Base-by-base conservation (phyloP, 441 rosid species). In the Biscutella laevigata region DNA sequence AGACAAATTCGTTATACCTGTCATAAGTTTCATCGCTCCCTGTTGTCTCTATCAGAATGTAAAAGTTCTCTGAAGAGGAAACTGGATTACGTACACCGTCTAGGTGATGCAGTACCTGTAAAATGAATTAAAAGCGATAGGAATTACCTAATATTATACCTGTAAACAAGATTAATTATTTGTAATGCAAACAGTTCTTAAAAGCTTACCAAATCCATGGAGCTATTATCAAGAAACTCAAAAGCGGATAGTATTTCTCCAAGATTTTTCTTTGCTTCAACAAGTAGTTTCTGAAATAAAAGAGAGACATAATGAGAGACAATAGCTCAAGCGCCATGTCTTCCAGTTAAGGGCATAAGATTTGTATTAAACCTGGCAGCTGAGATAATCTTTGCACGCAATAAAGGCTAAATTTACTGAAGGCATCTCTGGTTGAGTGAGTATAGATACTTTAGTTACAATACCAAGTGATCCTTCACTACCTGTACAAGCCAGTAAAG, bases 401-500 rank as follows among this genome's bases (percentile, higher is more conserved):
- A 91, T 80, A 66, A 91, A 91, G 57, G 98, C 94, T 67, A 88
- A 41, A 62, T 88, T 86, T 41, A 88, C 83, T 7, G 95, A 80
- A 52, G 95, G 74, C 57, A 88, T 53, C 71, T 83, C 86, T 28
- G 88, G 78, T 53, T 89, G 98, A 33, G 95, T 83, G 47, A 82
- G 82, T 59, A 88, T 77, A 41, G 96, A 92, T 57, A 86, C 86
- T 78, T 88, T 92, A 19, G 98, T 92, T 47, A 92, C 86, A 68
- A 91, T 74, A 52, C 96, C 96, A 75, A 88, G 69, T 58, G 98
- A 88, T 64, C 96, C 96, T 76, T 92, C 96, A 74, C 96, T 79
- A 57, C 96, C 96, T 85, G 61, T 69, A 41, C 28, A 29, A 46
- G 22, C 20, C 38, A 50, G 25, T 17, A 20, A 48, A 19, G 19